Percentiles rank a stretch among this genome's conserved stretches.
phyloP scores from a whole-genome alignment of 257 asterid genomes.

The Ocimum tenuiflorum region DNA sequence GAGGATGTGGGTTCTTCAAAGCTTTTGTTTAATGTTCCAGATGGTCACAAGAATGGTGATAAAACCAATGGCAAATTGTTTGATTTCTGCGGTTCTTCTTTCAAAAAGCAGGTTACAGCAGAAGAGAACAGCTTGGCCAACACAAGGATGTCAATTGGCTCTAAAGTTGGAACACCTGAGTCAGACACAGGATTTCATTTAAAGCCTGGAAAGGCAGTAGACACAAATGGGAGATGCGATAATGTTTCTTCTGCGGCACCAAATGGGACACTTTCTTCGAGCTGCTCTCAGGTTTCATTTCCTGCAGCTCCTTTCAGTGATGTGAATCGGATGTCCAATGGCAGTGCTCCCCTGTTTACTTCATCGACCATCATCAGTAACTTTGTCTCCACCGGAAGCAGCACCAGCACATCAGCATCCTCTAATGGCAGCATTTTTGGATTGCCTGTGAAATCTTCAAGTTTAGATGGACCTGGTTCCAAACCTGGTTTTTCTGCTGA shows the following conservation, averaged over 20 bases:
- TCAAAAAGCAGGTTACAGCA: constrained; percentile 22
- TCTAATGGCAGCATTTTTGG: constrained; percentile 29
- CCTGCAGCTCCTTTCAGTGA: constrained; percentile 24
- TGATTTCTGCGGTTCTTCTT: constrained; percentile 23
- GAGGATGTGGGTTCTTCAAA: constrained; percentile 52
- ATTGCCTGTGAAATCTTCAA: constrained; percentile 27
- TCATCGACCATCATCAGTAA: constrained; percentile 30
- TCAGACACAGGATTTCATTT: constrained; percentile 23
- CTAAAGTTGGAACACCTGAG: constrained; percentile 18
- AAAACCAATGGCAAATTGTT: constrained; percentile 23
- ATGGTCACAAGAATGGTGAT: constrained; percentile 35
- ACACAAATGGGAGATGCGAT: constrained; percentile 36
- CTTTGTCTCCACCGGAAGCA: constrained; percentile 13
- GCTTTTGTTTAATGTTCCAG: constrained; percentile 31
- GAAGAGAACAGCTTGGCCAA: constrained; percentile 43
- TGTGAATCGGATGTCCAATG: constrained; percentile 28
- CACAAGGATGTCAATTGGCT: constrained; percentile 24
- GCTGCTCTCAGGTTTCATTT: constrained; percentile 23
- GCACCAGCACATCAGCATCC: constrained; percentile 25
- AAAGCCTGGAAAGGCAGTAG: constrained; percentile 31
- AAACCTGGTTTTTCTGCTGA: constrained; percentile 35
- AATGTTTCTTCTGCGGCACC: constrained; percentile 23
- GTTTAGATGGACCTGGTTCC: constrained; percentile 21
- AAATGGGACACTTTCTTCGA: constrained; percentile 32
- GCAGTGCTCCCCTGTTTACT: constrained; percentile 24